Percentiles rank a stretch among this genome's conserved stretches.
Conservation (phyloP, 768 basidiomycete genomes). For the Mycena albidolilacea region DNA sequence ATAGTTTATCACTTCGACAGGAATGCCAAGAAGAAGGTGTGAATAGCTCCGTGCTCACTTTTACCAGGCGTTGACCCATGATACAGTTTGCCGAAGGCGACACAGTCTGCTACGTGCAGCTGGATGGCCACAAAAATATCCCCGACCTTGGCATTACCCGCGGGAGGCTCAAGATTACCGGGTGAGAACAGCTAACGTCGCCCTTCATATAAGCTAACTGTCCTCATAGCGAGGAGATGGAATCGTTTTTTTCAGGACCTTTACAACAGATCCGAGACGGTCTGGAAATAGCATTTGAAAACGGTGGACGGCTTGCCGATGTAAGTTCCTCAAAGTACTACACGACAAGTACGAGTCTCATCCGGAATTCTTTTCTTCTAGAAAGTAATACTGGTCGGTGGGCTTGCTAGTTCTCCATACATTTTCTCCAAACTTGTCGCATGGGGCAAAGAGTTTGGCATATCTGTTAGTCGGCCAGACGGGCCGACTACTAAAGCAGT, state of each 20-base stretch:
- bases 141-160: constrained; percentile 37
- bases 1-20: constrained; percentile 41
- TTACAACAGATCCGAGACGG: constrained; percentile 38
- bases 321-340: constrained; percentile 12
- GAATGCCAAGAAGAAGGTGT: constrained; percentile 44
- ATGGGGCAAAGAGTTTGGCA: constrained; percentile 40
- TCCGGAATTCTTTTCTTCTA: constrained; percentile 5
- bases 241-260: constrained; percentile 36
- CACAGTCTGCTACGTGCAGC: constrained; percentile 33
- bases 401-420: constrained; percentile 47
- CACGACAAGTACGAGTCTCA: background rate
- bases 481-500: constrained; percentile 47
- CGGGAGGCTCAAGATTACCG: constrained; percentile 40
- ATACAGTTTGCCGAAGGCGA: constrained; percentile 36
- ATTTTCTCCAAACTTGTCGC: constrained; percentile 43
- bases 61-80: background rate
- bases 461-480: constrained; percentile 44
- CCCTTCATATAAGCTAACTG: background rate
- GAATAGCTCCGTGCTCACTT: background rate
- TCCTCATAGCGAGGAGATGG: constrained; percentile 36
- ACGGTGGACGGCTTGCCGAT: constrained; percentile 38
- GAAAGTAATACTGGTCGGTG: constrained; percentile 50
- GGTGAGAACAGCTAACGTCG: constrained; percentile 16
- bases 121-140: constrained; percentile 37
- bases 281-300: constrained; percentile 41